Conservation (phyloP, 495 filamentous ascomycete genomes). For the Aspergillus haitiensis region DNA sequence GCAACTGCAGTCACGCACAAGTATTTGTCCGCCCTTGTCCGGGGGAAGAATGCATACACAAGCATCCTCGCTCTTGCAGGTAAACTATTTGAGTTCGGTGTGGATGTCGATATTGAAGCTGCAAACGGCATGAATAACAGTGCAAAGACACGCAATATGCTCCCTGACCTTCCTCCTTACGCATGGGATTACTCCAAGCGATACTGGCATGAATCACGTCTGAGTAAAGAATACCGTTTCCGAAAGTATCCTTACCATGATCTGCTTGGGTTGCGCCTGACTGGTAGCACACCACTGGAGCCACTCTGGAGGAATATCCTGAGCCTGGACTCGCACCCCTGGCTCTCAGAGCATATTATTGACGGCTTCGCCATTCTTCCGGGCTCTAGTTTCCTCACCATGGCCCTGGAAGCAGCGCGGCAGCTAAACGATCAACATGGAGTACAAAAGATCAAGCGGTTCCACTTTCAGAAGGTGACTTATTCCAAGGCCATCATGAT, state of each 20-base stretch:
- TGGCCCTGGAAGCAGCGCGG: constrained; percentile 48
- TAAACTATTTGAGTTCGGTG: constrained; percentile 18
- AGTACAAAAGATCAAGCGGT: neutral
- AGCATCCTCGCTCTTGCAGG: constrained; percentile 11
- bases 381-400: constrained; percentile 44
- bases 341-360: constrained; percentile 51
- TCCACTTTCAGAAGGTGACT: neutral
- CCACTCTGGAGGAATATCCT: constrained; percentile 39
- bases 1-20: neutral
- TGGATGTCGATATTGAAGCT: constrained; percentile 6
- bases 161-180: constrained; percentile 31
- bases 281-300: constrained; percentile 35
- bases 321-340: constrained; percentile 42
- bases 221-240: constrained; percentile 44
- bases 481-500: neutral
- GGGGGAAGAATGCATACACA: neutral
- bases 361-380: constrained; percentile 47
- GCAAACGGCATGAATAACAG: neutral
- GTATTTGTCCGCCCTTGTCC: neutral
- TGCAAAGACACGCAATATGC: neutral
- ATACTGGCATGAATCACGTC: constrained; percentile 48
- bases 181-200: constrained; percentile 27
- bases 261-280: constrained; percentile 42
- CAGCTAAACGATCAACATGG: constrained; percentile 13
- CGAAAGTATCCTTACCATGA: constrained; percentile 46